Evolutionary conservation across 176 grass and related monocot genomes (phyloP).

Genomic region (Carex kokanica): DNA sequence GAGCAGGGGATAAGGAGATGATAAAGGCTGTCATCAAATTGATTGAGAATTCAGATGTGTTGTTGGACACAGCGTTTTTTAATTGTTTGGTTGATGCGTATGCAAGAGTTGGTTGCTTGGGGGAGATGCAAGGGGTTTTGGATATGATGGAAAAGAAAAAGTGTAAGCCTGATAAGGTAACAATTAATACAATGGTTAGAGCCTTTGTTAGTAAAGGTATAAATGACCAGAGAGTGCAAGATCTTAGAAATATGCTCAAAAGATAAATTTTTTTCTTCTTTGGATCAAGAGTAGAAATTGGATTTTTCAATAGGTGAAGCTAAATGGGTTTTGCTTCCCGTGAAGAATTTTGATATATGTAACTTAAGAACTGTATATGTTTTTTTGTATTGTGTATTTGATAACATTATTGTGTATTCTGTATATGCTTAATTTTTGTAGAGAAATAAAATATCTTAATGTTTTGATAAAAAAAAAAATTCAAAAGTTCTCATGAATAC

Average conservation of each 20-base stretch:
- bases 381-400: not conserved
- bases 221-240: constrained; percentile 63
- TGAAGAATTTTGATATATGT: not conserved
- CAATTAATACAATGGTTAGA: constrained; percentile 87
- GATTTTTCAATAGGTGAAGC: not conserved
- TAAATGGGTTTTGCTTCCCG: not conserved
- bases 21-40: constrained; percentile 64
- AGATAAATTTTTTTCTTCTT: not conserved
- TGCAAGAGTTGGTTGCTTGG: constrained; percentile 77
- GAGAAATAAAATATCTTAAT: no score
- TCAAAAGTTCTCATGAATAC: no score
- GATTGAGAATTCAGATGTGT: constrained; percentile 71
- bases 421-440: no score
- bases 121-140: constrained; percentile 76
- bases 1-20: constrained; percentile 56
- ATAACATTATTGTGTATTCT: not conserved
- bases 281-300: not conserved
- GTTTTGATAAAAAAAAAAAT: no score
- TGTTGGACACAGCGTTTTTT: constrained; percentile 84
- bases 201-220: constrained; percentile 83
- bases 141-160: constrained; percentile 63
- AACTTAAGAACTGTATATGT: not conserved
- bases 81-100: constrained; percentile 96
- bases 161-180: constrained; percentile 73
- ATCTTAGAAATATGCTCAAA: constrained; percentile 55